Evolutionary conservation across 768 basidiomycete species (phyloP), one percentile per base, ranked within the genome.

Genomic region (Amanita brunnescens): DNA sequence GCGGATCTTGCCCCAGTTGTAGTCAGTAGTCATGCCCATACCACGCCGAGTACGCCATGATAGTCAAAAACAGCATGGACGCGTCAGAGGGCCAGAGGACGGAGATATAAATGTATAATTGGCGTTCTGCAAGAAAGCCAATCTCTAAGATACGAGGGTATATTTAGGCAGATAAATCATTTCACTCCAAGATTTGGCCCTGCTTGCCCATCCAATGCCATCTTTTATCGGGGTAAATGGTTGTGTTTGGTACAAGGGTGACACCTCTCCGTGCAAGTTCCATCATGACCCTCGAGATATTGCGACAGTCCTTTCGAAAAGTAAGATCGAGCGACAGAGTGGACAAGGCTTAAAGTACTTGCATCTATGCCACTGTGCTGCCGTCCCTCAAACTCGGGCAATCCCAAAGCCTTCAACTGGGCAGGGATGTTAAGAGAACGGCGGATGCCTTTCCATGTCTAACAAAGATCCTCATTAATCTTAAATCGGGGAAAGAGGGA

Each of bases 351-450:
- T 20, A 52, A 16, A 23, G 4, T 39, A 81, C 88, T 72, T 55
- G 93, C 94, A 67, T 93, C 91, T 32, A 95, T 86, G 20, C 95
- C 95, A 61, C 81, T 81, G 67, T 98, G 95, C 50, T 81, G 74
- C 58, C 87, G 79, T 18, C 95, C 94, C 64, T 85, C 70, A 62
- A 98, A 98, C 6, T 76, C 72, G 4, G 78, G 74, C 41, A 97
- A 68, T 8, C 75, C 77, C 38, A 97, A 79, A n/a, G 74, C 73
- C 32, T 74, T 73, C 42, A 96, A 72, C 64, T 94, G 90, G n/a
- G 77, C 76, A 33, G 80, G 64, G 49, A 95, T 84, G 55, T 87
- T 87, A 51, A 90, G 66, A 57, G 69, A 64, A 41, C 70, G 67
- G 52, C 65, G 61, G 12, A 30, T 47, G 24, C 18, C 21, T 39